Percentiles rank a stretch among this genome's conserved stretches.
These are phyloP conservation scores for Boeremia exigua DNA, from an alignment of 2,329 filamentous ascomycete species.

Conservation along the genomic window DNA sequence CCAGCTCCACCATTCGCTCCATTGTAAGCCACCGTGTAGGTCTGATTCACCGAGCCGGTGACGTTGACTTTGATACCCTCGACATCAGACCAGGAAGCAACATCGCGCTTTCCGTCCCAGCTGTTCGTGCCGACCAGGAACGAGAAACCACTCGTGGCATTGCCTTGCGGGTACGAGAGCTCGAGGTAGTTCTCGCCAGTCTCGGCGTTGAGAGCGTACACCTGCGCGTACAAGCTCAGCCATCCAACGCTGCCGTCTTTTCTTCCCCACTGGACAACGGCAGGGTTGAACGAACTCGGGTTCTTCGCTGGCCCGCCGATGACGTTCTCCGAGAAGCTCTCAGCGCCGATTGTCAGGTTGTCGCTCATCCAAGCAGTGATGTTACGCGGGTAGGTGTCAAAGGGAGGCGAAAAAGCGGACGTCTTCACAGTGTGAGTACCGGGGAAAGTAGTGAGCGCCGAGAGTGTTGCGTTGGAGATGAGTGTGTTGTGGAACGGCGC, in stretches of 20 bases:
- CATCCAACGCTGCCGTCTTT: constrained; percentile 39
- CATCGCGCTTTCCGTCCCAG: constrained; percentile 50
- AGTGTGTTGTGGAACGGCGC: constrained; percentile 58
- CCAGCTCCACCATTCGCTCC: constrained; percentile 50
- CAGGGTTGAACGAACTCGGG: constrained; percentile 63
- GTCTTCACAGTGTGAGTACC: constrained; percentile 61
- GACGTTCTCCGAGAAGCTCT: constrained; percentile 63
- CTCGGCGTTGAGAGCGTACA: constrained; percentile 27
- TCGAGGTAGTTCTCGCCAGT: constrained; percentile 48
- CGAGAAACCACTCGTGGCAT: constrained; percentile 57
- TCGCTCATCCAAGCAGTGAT: constrained; percentile 64
- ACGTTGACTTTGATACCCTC: constrained; percentile 56
- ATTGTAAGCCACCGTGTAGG: constrained; percentile 53
- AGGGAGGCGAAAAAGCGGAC: constrained; percentile 64
- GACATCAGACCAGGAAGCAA: constrained; percentile 57
- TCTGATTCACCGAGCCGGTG: constrained; percentile 52
- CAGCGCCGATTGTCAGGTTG: constrained; percentile 65
- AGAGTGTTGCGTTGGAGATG: constrained; percentile 50
- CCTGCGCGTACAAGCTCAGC: constrained; percentile 39
- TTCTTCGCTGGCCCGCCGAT: constrained; percentile 62
- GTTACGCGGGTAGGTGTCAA: constrained; percentile 63
- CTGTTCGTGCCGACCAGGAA: constrained; percentile 58
- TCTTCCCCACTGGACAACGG: constrained; percentile 64
- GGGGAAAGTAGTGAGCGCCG: constrained; percentile 55
- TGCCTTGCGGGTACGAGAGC: constrained; percentile 62